phyloP scores from a whole-genome alignment of 2,329 filamentous ascomycete genomes.

The Cryoendolithus antarcticus region DNA sequence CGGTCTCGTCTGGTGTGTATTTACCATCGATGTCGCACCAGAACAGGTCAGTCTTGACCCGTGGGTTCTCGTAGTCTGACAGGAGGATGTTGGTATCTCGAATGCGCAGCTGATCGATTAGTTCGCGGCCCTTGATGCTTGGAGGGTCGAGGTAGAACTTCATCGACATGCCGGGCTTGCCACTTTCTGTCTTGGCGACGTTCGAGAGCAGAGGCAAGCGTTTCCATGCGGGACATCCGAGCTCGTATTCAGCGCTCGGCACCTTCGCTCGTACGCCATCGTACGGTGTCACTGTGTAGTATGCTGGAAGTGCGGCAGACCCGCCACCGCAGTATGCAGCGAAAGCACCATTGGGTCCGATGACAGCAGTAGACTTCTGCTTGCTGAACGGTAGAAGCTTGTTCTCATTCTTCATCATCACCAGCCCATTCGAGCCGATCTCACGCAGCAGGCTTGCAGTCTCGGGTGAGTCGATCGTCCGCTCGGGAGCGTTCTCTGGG shows the following conservation, averaged over 20 bases:
- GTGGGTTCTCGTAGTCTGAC: slow-evolving; percentile 39
- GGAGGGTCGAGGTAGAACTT: slow-evolving; percentile 45
- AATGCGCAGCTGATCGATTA: slow-evolving; percentile 40
- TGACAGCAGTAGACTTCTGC: slow-evolving; percentile 56
- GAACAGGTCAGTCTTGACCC: slow-evolving; percentile 24
- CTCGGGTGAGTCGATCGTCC: slow-evolving; percentile 19
- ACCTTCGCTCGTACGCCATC: slow-evolving; percentile 19
- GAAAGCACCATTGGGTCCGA: slow-evolving; percentile 62
- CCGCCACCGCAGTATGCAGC: slow-evolving; percentile 37
- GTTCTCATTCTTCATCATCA: slow-evolving; percentile 53
- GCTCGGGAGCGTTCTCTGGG: slow-evolving; percentile 18
- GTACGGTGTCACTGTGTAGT: slow-evolving; percentile 23
- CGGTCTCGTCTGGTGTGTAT: slow-evolving; percentile 48
- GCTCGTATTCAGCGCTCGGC: slow-evolving; percentile 11
- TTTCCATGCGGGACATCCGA: slow-evolving; percentile 18
- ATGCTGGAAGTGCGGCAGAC: slow-evolving; percentile 21
- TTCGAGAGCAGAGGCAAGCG: slow-evolving; percentile 17
- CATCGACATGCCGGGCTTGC: slow-evolving; percentile 16
- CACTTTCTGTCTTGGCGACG: slow-evolving; percentile 10
- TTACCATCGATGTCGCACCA: slow-evolving; percentile 41
- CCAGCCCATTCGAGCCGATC: slow-evolving; percentile 18
- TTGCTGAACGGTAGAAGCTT: slow-evolving; percentile 52
- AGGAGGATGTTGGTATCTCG: slow-evolving; percentile 30
- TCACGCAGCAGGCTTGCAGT: slow-evolving; percentile 18
- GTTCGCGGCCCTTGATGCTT: slow-evolving; percentile 28